Base-by-base conservation (phyloP, 2,329 filamentous ascomycete genomes). In the Chaetomiaceae sp. region DNA sequence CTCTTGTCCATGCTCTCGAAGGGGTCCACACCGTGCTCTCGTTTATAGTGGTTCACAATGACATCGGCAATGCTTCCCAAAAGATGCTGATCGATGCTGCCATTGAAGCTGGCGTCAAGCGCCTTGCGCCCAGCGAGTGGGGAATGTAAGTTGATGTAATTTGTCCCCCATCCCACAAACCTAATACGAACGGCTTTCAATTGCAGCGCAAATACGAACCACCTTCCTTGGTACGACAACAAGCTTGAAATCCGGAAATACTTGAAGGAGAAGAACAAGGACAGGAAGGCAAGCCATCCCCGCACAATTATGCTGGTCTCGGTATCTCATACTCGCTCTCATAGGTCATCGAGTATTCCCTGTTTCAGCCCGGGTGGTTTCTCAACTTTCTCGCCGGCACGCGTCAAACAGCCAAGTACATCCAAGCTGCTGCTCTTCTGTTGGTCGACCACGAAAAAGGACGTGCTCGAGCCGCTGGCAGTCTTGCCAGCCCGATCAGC, bases 291-390 rank as follows among this genome's bases (percentile, higher is more conserved):
- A n/a, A 8, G 36, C 9, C 13, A 2, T 14, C 9, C 4, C 4
- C n/a, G n/a, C n/a, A n/a, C n/a, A n/a, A n/a, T n/a, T n/a, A n/a
- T n/a, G n/a, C n/a, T n/a, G n/a, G n/a, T n/a, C n/a, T n/a, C n/a
- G n/a, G n/a, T n/a, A n/a, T n/a, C n/a, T n/a, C n/a, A n/a, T n/a
- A n/a, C 45, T 0, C 9, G 2, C 8, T 20, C 2, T 6, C 2
- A 11, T 42, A 73, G 71, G 66, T 75, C 14, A 66, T 78, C 6
- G 73, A 79, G 41, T 78, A 78, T 61, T 72, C 64, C 25, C 65
- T 77, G 2, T 79, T 80, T 65, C 75, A 77, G 47, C 72, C 74
- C 0, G 73, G 73, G 2, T 59, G 73, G 27, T 77, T 78, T 60
- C 57, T 74, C 36, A 69, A 79, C 59, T 79, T 78, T 65, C 67